phyloP scores from a whole-genome alignment of 139 green algal genomes.

The Pycnococcus provasolii region DNA sequence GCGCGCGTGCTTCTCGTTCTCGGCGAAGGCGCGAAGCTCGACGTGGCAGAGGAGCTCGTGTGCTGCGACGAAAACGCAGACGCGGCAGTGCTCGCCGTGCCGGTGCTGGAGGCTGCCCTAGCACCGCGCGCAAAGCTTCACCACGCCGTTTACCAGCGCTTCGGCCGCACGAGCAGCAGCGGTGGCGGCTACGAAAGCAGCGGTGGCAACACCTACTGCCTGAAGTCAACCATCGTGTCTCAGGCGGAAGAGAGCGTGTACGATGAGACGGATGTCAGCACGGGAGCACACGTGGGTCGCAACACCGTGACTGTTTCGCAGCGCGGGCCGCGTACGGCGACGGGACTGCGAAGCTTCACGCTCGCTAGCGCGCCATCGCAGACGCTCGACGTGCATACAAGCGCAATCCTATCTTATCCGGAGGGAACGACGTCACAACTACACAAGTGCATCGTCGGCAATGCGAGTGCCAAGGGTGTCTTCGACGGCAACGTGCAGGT shows the following conservation, averaged over 20 bases:
- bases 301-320: slow-evolving; percentile 77
- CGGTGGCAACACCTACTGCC: slow-evolving; percentile 38
- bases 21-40: no score
- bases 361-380: slow-evolving; percentile 58
- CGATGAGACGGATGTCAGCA: slow-evolving; percentile 51
- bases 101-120: neutral
- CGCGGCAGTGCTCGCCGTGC: neutral
- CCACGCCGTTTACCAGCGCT: neutral
- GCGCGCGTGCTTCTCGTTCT: no score
- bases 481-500: slow-evolving; percentile 97
- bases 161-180: no score
- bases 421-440: slow-evolving; percentile 47
- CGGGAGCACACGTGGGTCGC: slow-evolving; percentile 61
- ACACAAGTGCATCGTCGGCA: slow-evolving; percentile 95
- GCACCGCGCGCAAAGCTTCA: slow-evolving; percentile 1
- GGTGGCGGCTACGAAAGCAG: neutral
- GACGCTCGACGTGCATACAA: slow-evolving; percentile 88
- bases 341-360: slow-evolving; percentile 36
- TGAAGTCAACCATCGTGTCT: slow-evolving; percentile 63
- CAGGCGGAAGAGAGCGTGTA: slow-evolving; percentile 59
- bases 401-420: no score
- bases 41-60: no score
- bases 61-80: no score
- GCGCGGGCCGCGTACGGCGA: slow-evolving; percentile 44
- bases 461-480: slow-evolving; percentile 60